Evolutionary conservation across 108 stramenopile species (phyloP).

Genomic region (Cyclostephanos invisitatus): DNA sequence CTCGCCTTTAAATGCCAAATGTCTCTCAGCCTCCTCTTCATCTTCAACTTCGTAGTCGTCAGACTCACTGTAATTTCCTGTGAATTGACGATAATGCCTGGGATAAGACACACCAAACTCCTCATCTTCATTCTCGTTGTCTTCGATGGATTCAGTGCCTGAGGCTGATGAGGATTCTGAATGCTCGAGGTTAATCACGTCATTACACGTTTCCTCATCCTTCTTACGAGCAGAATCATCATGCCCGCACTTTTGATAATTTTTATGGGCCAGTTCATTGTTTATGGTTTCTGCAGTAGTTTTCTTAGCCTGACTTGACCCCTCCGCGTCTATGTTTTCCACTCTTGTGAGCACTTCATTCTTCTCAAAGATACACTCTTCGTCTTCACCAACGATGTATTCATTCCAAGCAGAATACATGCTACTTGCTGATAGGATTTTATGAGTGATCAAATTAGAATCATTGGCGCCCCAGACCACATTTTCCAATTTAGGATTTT

Average conservation of each 20-base stretch:
- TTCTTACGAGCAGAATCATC: not conserved
- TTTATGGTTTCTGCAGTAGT: not conserved
- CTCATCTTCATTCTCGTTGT: conserved; percentile 12
- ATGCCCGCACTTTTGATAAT: not conserved
- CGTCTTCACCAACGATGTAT: not conserved
- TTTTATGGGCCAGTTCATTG: not conserved
- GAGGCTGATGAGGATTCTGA: not conserved
- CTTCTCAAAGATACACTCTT: conserved; percentile 13
- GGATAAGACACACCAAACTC: conserved; percentile 12
- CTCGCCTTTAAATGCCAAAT: conserved; percentile 38
- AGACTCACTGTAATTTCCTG: conserved; percentile 45
- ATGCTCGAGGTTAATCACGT: conserved; percentile 15
- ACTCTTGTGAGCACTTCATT: conserved; percentile 3
- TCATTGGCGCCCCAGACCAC: conserved; percentile 8
- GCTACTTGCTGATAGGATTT: conserved; percentile 15
- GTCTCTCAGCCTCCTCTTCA: conserved; percentile 32
- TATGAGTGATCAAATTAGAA: conserved; percentile 14
- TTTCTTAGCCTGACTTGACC: not conserved
- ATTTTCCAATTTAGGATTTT: conserved; percentile 16
- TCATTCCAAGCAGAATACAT: not conserved
- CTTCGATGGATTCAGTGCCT: not conserved
- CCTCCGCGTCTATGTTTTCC: conserved; percentile 12
- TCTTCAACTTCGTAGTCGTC: conserved; percentile 48
- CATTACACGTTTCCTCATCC: not conserved
- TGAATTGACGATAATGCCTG: conserved; percentile 20